Conservation (phyloP, 176 grass and related monocot species). For the Urochloa ruziziensis region DNA sequence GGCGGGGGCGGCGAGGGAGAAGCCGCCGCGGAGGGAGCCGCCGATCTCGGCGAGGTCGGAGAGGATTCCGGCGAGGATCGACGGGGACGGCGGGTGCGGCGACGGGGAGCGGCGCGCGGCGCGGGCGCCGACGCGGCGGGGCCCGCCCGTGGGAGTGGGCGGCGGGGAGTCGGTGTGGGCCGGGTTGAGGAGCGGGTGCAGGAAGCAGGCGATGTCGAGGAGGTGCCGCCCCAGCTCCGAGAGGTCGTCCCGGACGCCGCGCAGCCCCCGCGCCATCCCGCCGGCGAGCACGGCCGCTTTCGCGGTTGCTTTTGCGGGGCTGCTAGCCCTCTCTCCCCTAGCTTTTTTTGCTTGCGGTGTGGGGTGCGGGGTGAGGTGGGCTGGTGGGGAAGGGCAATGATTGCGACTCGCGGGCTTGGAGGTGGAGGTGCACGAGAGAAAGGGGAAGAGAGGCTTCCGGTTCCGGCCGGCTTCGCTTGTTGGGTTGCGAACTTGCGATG, state of each 20-base stretch:
- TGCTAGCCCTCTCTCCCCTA: neutral
- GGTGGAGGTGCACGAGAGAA: neutral
- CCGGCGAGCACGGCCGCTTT: neutral
- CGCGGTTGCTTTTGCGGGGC: constrained; percentile 9
- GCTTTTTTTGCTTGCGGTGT: too few relatives aligned
- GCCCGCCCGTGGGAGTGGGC: constrained; percentile 38
- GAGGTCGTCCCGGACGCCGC: constrained; percentile 93
- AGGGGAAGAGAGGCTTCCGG: neutral
- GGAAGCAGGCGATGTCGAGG: constrained; percentile 91
- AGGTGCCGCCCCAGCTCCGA: constrained; percentile 92
- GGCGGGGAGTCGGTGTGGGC: constrained; percentile 76
- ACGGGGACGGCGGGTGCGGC: constrained; percentile 38
- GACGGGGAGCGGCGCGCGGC: constrained; percentile 26
- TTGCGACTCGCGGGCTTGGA: neutral
- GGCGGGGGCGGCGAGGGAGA: constrained; percentile 35
- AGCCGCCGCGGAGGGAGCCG: constrained; percentile 62
- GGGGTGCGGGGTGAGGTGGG: neutral
- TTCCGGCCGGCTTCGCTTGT: neutral
- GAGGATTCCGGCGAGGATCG: constrained; percentile 71
- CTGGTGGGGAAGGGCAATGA: constrained; percentile 12
- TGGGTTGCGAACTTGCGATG: too few relatives aligned
- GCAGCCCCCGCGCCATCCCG: constrained; percentile 81
- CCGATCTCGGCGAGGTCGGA: constrained; percentile 89
- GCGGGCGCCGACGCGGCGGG: neutral
- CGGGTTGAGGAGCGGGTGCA: constrained; percentile 72